These are phyloP conservation scores for Fraxinus excelsior DNA, from an alignment of 257 asterid species.

Conservation along the genomic window DNA sequence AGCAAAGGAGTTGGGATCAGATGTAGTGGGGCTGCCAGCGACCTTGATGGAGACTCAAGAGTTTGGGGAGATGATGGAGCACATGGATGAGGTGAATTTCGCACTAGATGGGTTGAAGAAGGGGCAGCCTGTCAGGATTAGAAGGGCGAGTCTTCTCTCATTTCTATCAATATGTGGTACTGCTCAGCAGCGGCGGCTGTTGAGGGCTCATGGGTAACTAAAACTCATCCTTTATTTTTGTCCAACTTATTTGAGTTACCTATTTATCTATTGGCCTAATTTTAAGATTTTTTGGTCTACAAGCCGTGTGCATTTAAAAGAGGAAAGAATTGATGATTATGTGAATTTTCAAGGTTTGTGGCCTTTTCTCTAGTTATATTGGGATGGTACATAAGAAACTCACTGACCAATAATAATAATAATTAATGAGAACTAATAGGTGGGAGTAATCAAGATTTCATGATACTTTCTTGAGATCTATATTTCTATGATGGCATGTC, in stretches of 20 bases:
- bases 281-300: background rate
- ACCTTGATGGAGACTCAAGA: conserved; percentile 93
- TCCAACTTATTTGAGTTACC: conserved; percentile 4
- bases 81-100: conserved; percentile 83
- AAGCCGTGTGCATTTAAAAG: background rate
- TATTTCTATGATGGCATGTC: background rate
- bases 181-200: conserved; percentile 57
- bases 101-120: conserved; percentile 87
- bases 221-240: conserved; percentile 21
- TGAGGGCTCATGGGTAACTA: conserved; percentile 73
- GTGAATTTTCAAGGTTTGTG: background rate
- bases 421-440: background rate
- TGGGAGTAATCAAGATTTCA: background rate
- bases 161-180: conserved; percentile 62
- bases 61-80: conserved; percentile 90
- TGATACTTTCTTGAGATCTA: background rate
- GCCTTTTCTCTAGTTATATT: no score
- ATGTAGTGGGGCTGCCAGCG: conserved; percentile 43
- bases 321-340: background rate
- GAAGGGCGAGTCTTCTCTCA: conserved; percentile 70
- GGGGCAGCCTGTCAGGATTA: conserved; percentile 67
- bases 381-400: background rate
- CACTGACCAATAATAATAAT: background rate
- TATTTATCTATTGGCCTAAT: conserved; percentile 11
- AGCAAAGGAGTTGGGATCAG: conserved; percentile 38